Percentiles rank a stretch among this genome's conserved stretches.
These are phyloP conservation scores for Penicillium maclennaniae DNA, from an alignment of 495 filamentous ascomycete species.

Conservation along the genomic window DNA sequence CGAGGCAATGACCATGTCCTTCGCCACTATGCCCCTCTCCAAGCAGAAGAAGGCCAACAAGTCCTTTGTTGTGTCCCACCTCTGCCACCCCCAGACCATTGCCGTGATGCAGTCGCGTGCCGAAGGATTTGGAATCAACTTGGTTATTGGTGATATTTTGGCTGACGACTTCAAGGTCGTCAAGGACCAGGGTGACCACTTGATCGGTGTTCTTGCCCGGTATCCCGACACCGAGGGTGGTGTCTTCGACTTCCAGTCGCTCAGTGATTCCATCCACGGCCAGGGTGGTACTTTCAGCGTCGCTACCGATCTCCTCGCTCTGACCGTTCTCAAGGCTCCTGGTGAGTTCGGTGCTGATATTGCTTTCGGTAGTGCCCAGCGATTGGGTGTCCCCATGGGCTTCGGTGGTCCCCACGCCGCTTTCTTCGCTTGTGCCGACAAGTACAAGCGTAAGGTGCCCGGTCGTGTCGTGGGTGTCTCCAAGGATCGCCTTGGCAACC, in stretches of 20 bases:
- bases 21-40: conserved; percentile 67
- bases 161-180: conserved; percentile 58
- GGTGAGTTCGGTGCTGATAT: conserved; percentile 97
- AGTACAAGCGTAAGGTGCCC: conserved; percentile 94
- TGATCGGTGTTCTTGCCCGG: conserved; percentile 90
- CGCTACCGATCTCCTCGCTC: conserved; percentile 85
- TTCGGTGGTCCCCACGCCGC: conserved; percentile 95
- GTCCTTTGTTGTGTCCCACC: conserved; percentile 77
- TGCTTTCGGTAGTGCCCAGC: conserved; percentile 92
- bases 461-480: conserved; percentile 90
- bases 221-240: conserved; percentile 91
- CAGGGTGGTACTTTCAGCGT: conserved; percentile 80
- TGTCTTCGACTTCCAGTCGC: conserved; percentile 66
- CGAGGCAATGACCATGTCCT: conserved; percentile 94
- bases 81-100: conserved; percentile 86
- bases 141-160: conserved; percentile 69
- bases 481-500: conserved; percentile 81
- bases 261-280: conserved; percentile 75
- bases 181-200: conserved; percentile 70
- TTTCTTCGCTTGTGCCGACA: conserved; percentile 91
- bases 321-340: conserved; percentile 86
- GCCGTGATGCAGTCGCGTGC: conserved; percentile 83
- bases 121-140: conserved; percentile 87
- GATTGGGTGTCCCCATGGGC: conserved; percentile 90
- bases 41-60: conserved; percentile 73